phyloP scores from a whole-genome alignment of 768 basidiomycete species.

The Trametes cinnabarina region DNA sequence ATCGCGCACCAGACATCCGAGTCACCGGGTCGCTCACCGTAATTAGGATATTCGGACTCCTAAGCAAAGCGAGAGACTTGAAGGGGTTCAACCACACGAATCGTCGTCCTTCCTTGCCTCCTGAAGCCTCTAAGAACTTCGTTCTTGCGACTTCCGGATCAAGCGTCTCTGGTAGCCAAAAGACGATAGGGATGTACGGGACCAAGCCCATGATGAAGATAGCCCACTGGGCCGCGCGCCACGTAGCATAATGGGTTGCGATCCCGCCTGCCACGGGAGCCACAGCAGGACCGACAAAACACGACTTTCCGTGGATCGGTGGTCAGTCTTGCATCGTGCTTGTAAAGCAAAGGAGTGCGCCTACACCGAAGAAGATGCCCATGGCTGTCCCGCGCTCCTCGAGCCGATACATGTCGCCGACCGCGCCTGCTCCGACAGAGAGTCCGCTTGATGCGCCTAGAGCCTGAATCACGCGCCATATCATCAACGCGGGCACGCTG shows the following conservation, averaged over 20 bases:
- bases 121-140: conserved; percentile 44
- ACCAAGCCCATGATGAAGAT: conserved; percentile 42
- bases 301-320: conserved; percentile 35
- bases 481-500: conserved; percentile 46
- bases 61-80: conserved; percentile 44
- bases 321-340: not conserved
- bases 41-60: conserved; percentile 57
- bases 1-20: not conserved
- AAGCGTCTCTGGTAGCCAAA: conserved; percentile 65
- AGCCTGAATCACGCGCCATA: conserved; percentile 64
- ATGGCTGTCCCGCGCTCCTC: conserved; percentile 61
- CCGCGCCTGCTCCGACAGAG: conserved; percentile 57
- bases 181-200: conserved; percentile 38
- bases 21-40: conserved; percentile 40
- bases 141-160: conserved; percentile 38
- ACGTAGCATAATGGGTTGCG: conserved; percentile 58
- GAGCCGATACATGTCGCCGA: conserved; percentile 63
- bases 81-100: conserved; percentile 59
- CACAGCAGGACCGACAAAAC: conserved; percentile 57
- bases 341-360: not conserved
- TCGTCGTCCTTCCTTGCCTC: conserved; percentile 1
- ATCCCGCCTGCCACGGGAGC: conserved; percentile 60
- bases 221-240: conserved; percentile 56
- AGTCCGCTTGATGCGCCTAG: conserved; percentile 57
- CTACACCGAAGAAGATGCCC: conserved; percentile 55